These are phyloP conservation scores for Prunus yedoensis DNA, from an alignment of 331 rosid genomes.

Conservation along the genomic window DNA sequence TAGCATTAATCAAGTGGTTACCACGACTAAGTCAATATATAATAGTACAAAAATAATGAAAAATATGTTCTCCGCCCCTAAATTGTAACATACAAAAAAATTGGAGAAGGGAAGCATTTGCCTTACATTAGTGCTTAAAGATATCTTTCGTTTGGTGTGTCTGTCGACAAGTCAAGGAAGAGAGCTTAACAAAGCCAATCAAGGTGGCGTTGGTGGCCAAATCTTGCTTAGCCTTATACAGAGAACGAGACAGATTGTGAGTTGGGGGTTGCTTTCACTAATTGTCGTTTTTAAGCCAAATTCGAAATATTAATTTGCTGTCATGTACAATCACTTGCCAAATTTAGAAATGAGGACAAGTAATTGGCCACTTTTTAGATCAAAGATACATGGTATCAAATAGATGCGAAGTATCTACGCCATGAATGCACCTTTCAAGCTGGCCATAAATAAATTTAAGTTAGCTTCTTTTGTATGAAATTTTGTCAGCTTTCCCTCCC, in stretches of 20 bases:
- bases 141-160: not conserved
- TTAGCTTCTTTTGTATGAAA: not conserved
- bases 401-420: not conserved
- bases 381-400: not conserved
- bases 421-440: conserved; percentile 19
- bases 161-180: conserved; percentile 30
- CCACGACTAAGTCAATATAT: no score
- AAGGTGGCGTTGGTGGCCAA: conserved; percentile 33
- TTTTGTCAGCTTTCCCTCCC: not conserved
- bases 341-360: conserved; percentile 13
- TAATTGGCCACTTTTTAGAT: not conserved
- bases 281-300: conserved; percentile 49
- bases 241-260: conserved; percentile 27
- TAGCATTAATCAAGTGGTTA: no score
- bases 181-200: conserved; percentile 55
- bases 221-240: conserved; percentile 47
- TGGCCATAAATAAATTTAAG: not conserved
- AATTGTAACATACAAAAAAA: no score
- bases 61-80: no score
- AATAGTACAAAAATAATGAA: no score
- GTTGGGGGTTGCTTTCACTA: conserved; percentile 52
- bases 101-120: no score
- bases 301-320: conserved; percentile 33
- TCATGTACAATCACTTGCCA: conserved; percentile 42
- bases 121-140: no score